Conservation (phyloP, 192 early-diverging fungal species). For the Phycomyces nitens region DNA sequence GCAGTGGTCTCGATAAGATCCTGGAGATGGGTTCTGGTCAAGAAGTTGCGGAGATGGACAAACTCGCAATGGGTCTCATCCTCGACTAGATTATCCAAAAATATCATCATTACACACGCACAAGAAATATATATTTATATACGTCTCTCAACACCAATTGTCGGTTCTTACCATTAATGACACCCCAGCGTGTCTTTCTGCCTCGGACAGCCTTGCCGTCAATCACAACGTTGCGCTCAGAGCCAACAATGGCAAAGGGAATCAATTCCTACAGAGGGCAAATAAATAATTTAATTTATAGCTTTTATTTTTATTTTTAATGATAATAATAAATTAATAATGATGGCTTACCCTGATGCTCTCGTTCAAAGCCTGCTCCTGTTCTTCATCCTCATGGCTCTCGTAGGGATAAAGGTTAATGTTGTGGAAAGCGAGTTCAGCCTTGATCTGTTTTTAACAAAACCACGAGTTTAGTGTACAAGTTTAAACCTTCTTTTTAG, state of each 20-base stretch:
- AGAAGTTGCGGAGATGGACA: slow-evolving; percentile 87
- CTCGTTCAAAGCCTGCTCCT: slow-evolving; percentile 69
- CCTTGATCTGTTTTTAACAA: slow-evolving; percentile 62
- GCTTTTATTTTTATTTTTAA: no score
- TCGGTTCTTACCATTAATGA: slow-evolving; percentile 77
- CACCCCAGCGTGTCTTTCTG: slow-evolving; percentile 84
- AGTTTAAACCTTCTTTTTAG: no score
- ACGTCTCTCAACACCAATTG: no score
- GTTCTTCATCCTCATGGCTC: slow-evolving; percentile 80
- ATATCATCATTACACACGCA: neutral
- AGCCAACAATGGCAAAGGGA: slow-evolving; percentile 93
- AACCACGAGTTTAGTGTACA: no score
- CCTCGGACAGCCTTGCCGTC: slow-evolving; percentile 88
- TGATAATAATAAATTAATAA: neutral
- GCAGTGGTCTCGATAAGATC: slow-evolving; percentile 95
- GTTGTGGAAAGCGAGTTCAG: slow-evolving; percentile 89
- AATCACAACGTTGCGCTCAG: slow-evolving; percentile 80
- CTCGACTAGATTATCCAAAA: slow-evolving; percentile 60
- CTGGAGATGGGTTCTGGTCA: slow-evolving; percentile 86
- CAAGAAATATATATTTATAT: no score
- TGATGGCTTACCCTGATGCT: slow-evolving; percentile 57
- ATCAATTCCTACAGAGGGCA: slow-evolving; percentile 60
- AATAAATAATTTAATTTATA: no score
- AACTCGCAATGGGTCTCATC: slow-evolving; percentile 95
- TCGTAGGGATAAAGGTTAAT: slow-evolving; percentile 88